Base-by-base conservation (phyloP, 2,329 filamentous ascomycete genomes). In the Tolypocladium paradoxum region DNA sequence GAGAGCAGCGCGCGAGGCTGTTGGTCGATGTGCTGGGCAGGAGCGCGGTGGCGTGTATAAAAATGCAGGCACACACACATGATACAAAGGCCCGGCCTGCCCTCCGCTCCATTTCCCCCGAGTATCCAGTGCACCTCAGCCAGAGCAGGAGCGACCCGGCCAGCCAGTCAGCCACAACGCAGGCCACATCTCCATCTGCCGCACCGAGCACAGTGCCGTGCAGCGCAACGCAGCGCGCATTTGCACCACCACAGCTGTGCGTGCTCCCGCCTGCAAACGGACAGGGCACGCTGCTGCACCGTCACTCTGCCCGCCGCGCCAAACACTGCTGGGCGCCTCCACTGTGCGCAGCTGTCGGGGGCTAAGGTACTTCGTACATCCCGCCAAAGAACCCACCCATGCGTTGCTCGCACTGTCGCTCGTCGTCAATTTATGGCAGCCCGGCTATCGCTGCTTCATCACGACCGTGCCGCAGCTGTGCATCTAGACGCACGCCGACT, bases 11-110 rank as follows among this genome's bases (percentile, higher is more conserved):
- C 59, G 62, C 59, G 61, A 65, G 65, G 63, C 64, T 61, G 66
- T 68, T 68, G 66, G 66, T 60, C 58, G 61, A 59, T 52, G 56
- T 53, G 48, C 49, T 53, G 56, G 55, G 48, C 54, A 22, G 53
- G 50, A 54, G 55, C 57, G 57, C 53, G 54, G 50, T 53, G 54
- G 62, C 69, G 68, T 71, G 70, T 73, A 73, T 73, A 73, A 72
- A 72, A 73, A 69, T 71, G 69, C 67, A 72, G 63, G 66, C 63
- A 64, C 62, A 66, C 64, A 67, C 66, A 69, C 69, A 70, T 70
- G 57, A 72, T 72, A 71, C 56, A 68, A 71, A 70, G 68, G 66
- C 65, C 67, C 55, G 65, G 67, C 69, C 66, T 70, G 69, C 70
- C 70, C 69, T 71, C 70, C 70, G 69, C 68, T 66, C 66, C 64